These are phyloP conservation scores for Lasiosphaeris hirsuta DNA, from an alignment of 495 filamentous ascomycete genomes.

Conservation along the genomic window DNA sequence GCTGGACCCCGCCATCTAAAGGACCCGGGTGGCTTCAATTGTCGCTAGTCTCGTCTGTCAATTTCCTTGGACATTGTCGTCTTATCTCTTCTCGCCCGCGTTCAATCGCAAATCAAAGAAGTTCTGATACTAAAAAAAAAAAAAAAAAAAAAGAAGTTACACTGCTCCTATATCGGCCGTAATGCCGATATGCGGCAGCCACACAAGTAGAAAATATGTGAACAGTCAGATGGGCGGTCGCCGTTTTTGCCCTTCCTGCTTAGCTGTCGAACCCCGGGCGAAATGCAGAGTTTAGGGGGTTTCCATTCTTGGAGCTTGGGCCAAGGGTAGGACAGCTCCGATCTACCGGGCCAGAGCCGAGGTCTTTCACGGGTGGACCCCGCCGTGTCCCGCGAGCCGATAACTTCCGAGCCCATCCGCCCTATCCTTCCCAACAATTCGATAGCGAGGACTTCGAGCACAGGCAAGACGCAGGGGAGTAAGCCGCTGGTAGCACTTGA, in stretches of 20 bases:
- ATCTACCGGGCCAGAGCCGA: conserved; percentile 37
- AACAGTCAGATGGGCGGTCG: not conserved
- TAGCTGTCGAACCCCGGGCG: not conserved
- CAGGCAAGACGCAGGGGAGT: too few species aligned
- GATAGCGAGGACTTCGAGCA: too few species aligned
- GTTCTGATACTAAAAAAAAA: too few species aligned
- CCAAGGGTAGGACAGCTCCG: conserved; percentile 24
- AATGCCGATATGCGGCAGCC: too few species aligned
- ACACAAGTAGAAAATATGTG: too few species aligned
- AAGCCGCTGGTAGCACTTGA: too few species aligned
- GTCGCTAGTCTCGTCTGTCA: too few species aligned
- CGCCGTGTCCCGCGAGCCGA: conserved; percentile 24
- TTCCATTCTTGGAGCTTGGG: conserved; percentile 17
- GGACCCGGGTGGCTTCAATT: too few species aligned
- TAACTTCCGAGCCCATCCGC: conserved; percentile 22
- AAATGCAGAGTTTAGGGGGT: not conserved
- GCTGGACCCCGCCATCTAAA: conserved; percentile 5
- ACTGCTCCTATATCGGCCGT: not conserved
- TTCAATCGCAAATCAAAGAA: too few species aligned
- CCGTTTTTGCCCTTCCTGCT: not conserved
- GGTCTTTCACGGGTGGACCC: conserved; percentile 22
- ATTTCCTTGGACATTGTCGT: not conserved
- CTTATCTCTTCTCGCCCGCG: too few species aligned
- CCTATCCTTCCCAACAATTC: not conserved
- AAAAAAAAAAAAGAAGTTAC: too few species aligned